Evolutionary conservation across 768 basidiomycete species (phyloP).

Genomic region (Hydnomerulius pinastri): DNA sequence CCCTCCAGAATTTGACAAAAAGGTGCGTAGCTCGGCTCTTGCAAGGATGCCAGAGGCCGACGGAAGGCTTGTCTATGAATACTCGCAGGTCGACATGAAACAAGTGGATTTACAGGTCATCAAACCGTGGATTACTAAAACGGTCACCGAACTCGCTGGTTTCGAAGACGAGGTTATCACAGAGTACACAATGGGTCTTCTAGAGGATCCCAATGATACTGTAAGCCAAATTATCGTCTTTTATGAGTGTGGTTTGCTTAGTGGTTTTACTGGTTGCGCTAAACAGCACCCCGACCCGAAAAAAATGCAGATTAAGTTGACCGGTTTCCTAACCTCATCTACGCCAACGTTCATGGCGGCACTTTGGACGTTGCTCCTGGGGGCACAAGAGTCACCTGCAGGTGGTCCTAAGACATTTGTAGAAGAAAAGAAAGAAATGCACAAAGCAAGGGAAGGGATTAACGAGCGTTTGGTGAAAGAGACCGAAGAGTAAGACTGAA

Average conservation of each 20-base stretch:
- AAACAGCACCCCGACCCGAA: slow-evolving; percentile 83
- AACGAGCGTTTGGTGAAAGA: slow-evolving; percentile 65
- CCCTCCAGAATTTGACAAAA: slow-evolving; percentile 85
- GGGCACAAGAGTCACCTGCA: slow-evolving; percentile 85
- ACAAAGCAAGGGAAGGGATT: slow-evolving; percentile 64
- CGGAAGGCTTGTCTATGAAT: not conserved
- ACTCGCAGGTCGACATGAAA: slow-evolving; percentile 81
- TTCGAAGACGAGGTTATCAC: slow-evolving; percentile 97
- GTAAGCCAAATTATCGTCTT: slow-evolving; percentile 46
- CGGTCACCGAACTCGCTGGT: slow-evolving; percentile 85
- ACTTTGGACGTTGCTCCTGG: slow-evolving; percentile 90
- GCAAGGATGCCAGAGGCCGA: not conserved
- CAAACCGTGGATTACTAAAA: slow-evolving; percentile 93
- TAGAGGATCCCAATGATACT: slow-evolving; percentile 85
- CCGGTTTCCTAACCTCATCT: slow-evolving; percentile 88
- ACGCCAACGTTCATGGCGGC: slow-evolving; percentile 85
- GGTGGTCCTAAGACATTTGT: slow-evolving; percentile 90
- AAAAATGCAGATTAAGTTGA: slow-evolving; percentile 94
- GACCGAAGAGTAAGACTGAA: slow-evolving; percentile 70
- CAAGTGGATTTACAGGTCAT: slow-evolving; percentile 94
- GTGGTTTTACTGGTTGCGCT: not conserved
- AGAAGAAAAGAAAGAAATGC: slow-evolving; percentile 90
- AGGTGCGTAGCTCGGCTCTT: slow-evolving; percentile 46
- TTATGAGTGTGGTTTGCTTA: no score
- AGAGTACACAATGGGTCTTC: slow-evolving; percentile 92